These are phyloP conservation scores for Botrytis medusae DNA, from an alignment of 2,329 filamentous ascomycete genomes.

Conservation along the genomic window DNA sequence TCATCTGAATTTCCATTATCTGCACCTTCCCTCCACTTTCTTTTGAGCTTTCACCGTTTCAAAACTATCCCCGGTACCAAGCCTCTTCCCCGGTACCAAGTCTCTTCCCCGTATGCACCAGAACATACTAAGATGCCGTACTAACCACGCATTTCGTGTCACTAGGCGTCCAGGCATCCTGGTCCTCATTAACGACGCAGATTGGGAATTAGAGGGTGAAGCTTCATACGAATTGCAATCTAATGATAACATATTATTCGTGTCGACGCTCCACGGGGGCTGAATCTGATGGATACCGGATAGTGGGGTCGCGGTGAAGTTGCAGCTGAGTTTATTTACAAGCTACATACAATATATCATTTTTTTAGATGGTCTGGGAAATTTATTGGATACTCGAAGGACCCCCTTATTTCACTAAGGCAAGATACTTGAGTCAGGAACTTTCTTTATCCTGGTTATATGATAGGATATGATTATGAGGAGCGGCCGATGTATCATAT, in stretches of 20 bases:
- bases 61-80: slow-evolving; percentile 5
- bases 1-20: slow-evolving; percentile 5
- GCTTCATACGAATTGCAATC: slow-evolving; percentile 81
- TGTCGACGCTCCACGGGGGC: slow-evolving; percentile 93
- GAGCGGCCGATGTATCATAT: not conserved
- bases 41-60: not conserved
- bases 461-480: not conserved
- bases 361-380: not conserved
- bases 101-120: slow-evolving; percentile 3
- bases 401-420: slow-evolving; percentile 1
- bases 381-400: not conserved
- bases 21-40: not conserved
- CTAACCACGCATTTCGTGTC: slow-evolving; percentile 31
- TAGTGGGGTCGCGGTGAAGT: not conserved
- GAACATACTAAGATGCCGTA: slow-evolving; percentile 30
- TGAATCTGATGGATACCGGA: slow-evolving; percentile 44
- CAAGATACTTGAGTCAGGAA: not conserved
- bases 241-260: slow-evolving; percentile 88
- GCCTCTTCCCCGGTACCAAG: slow-evolving; percentile 7
- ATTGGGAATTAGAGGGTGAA: slow-evolving; percentile 97
- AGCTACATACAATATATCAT: not conserved
- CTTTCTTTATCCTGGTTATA: not conserved
- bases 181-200: slow-evolving; percentile 94
- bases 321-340: not conserved
- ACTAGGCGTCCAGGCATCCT: slow-evolving; percentile 87